A percentile compares a stretch with the other conserved stretches of the same genome.
Evolutionary conservation across 140 eudicot species (phyloP).

Genomic region (Anethum foeniculum): DNA sequence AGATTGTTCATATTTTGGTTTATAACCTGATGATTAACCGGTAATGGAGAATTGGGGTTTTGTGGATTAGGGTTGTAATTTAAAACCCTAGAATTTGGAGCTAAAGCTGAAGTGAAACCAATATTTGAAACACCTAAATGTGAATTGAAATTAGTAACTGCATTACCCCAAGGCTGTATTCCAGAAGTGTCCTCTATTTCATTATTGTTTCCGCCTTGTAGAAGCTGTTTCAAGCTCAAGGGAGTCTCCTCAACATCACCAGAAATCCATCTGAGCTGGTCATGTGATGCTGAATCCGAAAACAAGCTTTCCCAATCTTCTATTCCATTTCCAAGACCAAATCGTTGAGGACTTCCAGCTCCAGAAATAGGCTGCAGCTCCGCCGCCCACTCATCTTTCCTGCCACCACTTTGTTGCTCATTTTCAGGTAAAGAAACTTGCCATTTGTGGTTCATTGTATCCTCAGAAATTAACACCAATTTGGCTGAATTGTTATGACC

Average conservation of each 20-base stretch:
- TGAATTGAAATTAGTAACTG: constrained; percentile 9
- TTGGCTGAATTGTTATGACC: constrained; percentile 25
- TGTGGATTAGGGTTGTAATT: constrained; percentile 16
- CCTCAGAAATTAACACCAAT: constrained; percentile 22
- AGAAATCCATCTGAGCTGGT: constrained; percentile 61
- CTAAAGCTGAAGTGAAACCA: constrained; percentile 9
- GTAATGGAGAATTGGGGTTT: constrained; percentile 24
- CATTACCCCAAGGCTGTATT: constrained; percentile 11
- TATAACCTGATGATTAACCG: constrained; percentile 13
- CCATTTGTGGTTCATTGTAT: constrained; percentile 30
- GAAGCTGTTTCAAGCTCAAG: constrained; percentile 42
- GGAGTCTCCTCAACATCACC: constrained; percentile 58
- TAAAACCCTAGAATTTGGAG: constrained; percentile 17
- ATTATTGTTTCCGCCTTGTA: constrained; percentile 26
- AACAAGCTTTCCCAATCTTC: constrained; percentile 66
- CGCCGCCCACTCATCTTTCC: constrained; percentile 46
- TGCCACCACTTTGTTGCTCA: constrained; percentile 21
- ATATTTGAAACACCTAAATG: constrained; percentile 6
- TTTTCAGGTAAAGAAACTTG: constrained; percentile 23
- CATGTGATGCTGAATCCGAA: constrained; percentile 41
- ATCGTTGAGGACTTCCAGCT: constrained; percentile 29
- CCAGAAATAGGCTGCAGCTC: constrained; percentile 44
- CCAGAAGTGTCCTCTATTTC: constrained; percentile 17
- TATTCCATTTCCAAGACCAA: constrained; percentile 22
- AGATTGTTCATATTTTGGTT: constrained; percentile 1